phyloP scores from a whole-genome alignment of 176 grass and related monocot genomes.

The Olyra latifolia region DNA sequence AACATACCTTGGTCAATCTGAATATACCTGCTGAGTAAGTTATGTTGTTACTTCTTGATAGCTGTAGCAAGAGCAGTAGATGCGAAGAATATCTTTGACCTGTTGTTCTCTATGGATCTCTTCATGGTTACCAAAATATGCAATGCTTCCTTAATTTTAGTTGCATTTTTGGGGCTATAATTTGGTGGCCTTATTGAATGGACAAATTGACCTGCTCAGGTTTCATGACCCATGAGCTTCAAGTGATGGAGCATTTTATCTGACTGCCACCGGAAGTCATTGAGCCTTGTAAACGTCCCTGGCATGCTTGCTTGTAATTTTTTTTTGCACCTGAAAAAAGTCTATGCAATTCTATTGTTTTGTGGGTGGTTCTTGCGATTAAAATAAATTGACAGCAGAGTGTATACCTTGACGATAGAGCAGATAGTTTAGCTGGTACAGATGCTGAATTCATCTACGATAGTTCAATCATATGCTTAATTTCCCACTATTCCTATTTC shows the following conservation, averaged over 20 bases:
- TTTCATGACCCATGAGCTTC: not conserved
- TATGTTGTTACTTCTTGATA: not conserved
- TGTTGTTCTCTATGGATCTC: not conserved
- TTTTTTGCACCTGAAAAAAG: not conserved
- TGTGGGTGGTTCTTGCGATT: too few species aligned
- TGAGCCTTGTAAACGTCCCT: not conserved
- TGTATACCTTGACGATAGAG: too few species aligned
- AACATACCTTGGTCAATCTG: not conserved
- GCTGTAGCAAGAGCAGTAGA: not conserved
- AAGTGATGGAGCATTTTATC: conserved; percentile 3
- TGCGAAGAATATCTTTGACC: not conserved
- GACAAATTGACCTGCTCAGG: not conserved
- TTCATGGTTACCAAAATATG: not conserved
- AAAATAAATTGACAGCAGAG: not conserved
- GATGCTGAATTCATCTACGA: too few species aligned
- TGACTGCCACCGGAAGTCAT: not conserved
- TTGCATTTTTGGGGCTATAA: not conserved
- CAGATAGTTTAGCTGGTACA: too few species aligned
- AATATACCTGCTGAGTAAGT: not conserved
- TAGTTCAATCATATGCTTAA: too few species aligned
- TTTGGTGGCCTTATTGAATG: not conserved
- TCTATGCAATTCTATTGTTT: not conserved
- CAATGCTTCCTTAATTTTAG: not conserved
- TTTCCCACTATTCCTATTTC: conserved; percentile 49
- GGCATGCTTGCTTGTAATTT: not conserved